Evolutionary conservation across 1,284 basidiomycete genomes (phyloP), one percentile per base, ranked within the genome.

Genomic region (Ustilago cynodontis): DNA sequence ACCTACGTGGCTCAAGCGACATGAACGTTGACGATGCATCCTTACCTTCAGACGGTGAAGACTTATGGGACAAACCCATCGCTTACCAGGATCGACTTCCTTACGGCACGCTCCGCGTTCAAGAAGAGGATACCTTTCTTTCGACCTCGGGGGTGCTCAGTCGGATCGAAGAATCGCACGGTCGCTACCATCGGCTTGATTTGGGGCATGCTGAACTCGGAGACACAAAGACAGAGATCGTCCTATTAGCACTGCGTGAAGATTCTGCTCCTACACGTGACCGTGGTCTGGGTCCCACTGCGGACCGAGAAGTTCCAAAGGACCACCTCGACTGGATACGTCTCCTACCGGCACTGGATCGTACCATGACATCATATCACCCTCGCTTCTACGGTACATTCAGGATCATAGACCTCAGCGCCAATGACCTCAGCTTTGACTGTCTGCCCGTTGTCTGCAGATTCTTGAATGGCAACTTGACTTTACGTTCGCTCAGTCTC

Each of bases 391-490:
- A 22, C 16, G 29, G 49, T 20, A 35, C 47, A 33, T 37, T 73
- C n/a, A 57, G 65, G 1, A 28, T 35, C 11, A 6, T 77, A 20
- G 43, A 59, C 6, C 54, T 77, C 8, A 41, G 37, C 28, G 37
- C 49, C 39, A 77, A 69, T 29, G 37, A 39, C 1, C 59, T 77
- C n/a, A 77, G 57, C 9, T 58, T 59, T 0, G 35, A 22, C 22
- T 62, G 58, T 47, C 31, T 77, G 18, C 55, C 65, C 9, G 31
- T 52, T 26, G 49, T 77, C 18, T 68, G 29, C 20, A 41, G 26
- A 18, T 43, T 69, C 11, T 29, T 77, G 58, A 28, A 26, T 9
- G 45, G 43, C 49, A 77, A 69, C 29, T 3, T 65, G 18, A 20
- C 33, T 7, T 39, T 69, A 3, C 37, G 50, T 20, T 35, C 24